Base-by-base conservation (phyloP, 768 basidiomycete species). In the Lactarius akahatsu region DNA sequence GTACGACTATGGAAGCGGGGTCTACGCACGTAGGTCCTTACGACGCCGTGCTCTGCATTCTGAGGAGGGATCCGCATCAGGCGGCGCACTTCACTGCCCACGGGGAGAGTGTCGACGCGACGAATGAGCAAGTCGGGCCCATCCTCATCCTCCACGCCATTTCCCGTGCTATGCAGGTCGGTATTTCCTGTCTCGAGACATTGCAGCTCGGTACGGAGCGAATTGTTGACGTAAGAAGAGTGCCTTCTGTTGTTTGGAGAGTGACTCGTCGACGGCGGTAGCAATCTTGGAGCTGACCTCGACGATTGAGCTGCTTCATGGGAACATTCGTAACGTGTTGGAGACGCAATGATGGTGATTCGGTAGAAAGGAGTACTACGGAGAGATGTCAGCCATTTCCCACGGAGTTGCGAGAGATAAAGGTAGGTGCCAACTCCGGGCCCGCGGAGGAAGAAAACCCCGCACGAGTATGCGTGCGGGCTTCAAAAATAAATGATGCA, bases 41-140 rank as follows among this genome's bases (percentile, higher is more conserved):
- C 88, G 41, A 96, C 94, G 4, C 94, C 92, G 73, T 92, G 87
- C 79, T 97, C 96, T 2, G 94, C 92, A 60, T 91, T 92, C 20
- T 93, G 92, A 40, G 88, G 86, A 0, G 94, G 93, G n/a, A 93
- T 95, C 23, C 93, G 85, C 75, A 88, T 90, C 38, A 97, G 77
- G 52, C 96, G 79, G 71, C 87, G 85, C 74, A 94, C 92, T 74
- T 95, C 93, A 43, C 84, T 86, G 16, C 87, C 89, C 15, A 80
- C 78, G 11, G 82, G 83, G 80, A 93, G 87, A 0, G 85, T 86
- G 67, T 92, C 91, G 38, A 95, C 89, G 72, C 85, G 86, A 65
- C 82, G 80, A 73, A 83, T 85, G 57, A 95, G 76, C 61, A 89
- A 90, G 0, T 92, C 91, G 3, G 86, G 88, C 70, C 94, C 94